A percentile compares a stretch with the other conserved stretches of the same genome.
Conservation (phyloP, 441 rosid genomes). For the Manihot esculenta region DNA sequence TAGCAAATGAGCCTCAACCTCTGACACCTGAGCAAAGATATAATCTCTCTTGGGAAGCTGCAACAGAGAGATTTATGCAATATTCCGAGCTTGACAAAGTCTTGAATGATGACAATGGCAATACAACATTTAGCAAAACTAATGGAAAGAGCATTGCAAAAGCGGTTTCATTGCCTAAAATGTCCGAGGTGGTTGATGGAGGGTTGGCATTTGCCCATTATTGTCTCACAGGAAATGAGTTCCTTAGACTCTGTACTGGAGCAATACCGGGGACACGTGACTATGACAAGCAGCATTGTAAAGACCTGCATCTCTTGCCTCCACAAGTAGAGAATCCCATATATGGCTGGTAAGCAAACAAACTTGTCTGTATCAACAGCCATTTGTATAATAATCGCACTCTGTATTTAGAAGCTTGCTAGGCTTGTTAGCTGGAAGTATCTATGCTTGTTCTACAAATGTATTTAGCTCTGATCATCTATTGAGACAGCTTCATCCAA, state of each 20-base stretch:
- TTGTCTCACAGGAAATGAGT: constrained; percentile 83
- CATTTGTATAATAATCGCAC: constrained; percentile 7
- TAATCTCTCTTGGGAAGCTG: constrained; percentile 94
- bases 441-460: background rate
- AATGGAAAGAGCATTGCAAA: constrained; percentile 36
- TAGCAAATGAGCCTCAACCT: constrained; percentile 79
- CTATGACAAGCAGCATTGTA: constrained; percentile 81
- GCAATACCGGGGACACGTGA: constrained; percentile 80
- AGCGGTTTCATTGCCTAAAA: constrained; percentile 62
- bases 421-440: constrained; percentile 20
- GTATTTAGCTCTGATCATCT: constrained; percentile 6
- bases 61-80: constrained; percentile 86
- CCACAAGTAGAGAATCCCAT: constrained; percentile 85
- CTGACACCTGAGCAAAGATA: constrained; percentile 79
- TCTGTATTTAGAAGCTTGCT: constrained; percentile 14
- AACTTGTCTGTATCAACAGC: background rate
- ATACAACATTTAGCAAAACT: constrained; percentile 16
- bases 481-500: constrained; percentile 14
- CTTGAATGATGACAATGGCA: constrained; percentile 33
- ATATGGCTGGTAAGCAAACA: constrained; percentile 66
- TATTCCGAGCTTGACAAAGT: constrained; percentile 73
- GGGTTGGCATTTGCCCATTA: constrained; percentile 89
- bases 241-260: constrained; percentile 76
- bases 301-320: constrained; percentile 78
- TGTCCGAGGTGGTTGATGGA: constrained; percentile 67